These are phyloP conservation scores for Tricholoma matsutake DNA, from an alignment of 768 basidiomycete genomes.

Conservation along the genomic window DNA sequence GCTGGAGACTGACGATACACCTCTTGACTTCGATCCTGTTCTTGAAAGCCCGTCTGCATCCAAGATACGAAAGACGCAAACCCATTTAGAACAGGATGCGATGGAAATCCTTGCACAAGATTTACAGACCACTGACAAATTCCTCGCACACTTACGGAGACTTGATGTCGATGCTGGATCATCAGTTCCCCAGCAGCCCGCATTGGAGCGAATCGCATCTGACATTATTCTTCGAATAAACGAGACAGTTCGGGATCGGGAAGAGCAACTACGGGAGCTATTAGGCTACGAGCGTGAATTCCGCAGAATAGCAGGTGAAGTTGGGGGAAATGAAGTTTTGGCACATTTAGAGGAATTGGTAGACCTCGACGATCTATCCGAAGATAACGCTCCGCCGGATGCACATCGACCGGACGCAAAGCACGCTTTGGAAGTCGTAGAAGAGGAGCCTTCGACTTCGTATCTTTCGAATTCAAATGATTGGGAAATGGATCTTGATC, in stretches of 20 bases:
- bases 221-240: conserved; percentile 77
- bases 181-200: conserved; percentile 35
- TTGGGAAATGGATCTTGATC: conserved; percentile 61
- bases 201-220: conserved; percentile 68
- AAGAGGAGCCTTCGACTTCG: conserved; percentile 33
- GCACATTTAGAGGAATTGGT: conserved; percentile 65
- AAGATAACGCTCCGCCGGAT: conserved; percentile 24
- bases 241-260: conserved; percentile 71
- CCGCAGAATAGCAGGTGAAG: conserved; percentile 70
- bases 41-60: conserved; percentile 38
- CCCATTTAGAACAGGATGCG: conserved; percentile 47
- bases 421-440: conserved; percentile 30
- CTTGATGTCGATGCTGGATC: conserved; percentile 55
- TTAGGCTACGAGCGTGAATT: conserved; percentile 79
- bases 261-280: conserved; percentile 77
- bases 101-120: conserved; percentile 73
- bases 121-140: conserved; percentile 73
- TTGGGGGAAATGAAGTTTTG: conserved; percentile 73
- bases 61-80: conserved; percentile 25
- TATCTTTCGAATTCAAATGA: conserved; percentile 39
- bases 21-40: conserved; percentile 41
- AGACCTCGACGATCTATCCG: conserved; percentile 41
- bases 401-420: conserved; percentile 16
- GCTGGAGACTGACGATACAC: conserved; percentile 26
- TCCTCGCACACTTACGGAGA: conserved; percentile 67